A percentile compares a stretch with the other conserved stretches of the same genome.
Conservation (phyloP, 371 early-diverging fungal species). For the Dichotomocladium elegans region DNA sequence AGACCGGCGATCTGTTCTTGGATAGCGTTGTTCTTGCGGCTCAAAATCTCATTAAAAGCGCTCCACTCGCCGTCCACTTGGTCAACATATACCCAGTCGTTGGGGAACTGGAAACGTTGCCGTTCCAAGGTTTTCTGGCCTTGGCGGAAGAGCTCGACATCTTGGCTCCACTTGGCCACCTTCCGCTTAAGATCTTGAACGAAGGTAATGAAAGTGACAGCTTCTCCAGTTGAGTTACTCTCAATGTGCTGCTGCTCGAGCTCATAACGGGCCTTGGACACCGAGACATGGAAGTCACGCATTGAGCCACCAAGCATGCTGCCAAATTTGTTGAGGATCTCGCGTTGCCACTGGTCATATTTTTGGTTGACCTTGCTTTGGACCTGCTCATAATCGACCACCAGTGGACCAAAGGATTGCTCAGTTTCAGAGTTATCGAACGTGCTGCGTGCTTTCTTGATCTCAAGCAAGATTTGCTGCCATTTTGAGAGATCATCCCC, state of each 20-base stretch:
- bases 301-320: slow-evolving; percentile 78
- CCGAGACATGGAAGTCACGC: slow-evolving; percentile 74
- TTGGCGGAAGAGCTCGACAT: slow-evolving; percentile 84
- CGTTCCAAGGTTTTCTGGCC: slow-evolving; percentile 93
- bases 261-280: slow-evolving; percentile 80
- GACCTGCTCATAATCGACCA: slow-evolving; percentile 95
- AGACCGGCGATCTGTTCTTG: slow-evolving; percentile 91
- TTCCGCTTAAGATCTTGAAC: slow-evolving; percentile 93
- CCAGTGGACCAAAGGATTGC: slow-evolving; percentile 83
- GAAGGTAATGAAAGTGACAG: slow-evolving; percentile 94
- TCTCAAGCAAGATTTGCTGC: slow-evolving; percentile 92
- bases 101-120: slow-evolving; percentile 91
- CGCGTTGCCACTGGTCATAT: slow-evolving; percentile 97
- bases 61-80: slow-evolving; percentile 97
- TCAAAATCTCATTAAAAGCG: slow-evolving; percentile 91
- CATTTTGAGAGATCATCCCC: slow-evolving; percentile 90
- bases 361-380: slow-evolving; percentile 97
- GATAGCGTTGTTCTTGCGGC: slow-evolving; percentile 88
- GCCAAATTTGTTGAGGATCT: slow-evolving; percentile 91
- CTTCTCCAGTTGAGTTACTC: slow-evolving; percentile 83
- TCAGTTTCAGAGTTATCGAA: slow-evolving; percentile 95
- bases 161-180: slow-evolving; percentile 76
- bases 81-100: slow-evolving; percentile 94
- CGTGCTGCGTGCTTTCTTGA: slow-evolving; percentile 90
- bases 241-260: slow-evolving; percentile 90